phyloP scores from a whole-genome alignment of 169 alveolate genomes.

The Ichthyophthirius multifiliis region DNA sequence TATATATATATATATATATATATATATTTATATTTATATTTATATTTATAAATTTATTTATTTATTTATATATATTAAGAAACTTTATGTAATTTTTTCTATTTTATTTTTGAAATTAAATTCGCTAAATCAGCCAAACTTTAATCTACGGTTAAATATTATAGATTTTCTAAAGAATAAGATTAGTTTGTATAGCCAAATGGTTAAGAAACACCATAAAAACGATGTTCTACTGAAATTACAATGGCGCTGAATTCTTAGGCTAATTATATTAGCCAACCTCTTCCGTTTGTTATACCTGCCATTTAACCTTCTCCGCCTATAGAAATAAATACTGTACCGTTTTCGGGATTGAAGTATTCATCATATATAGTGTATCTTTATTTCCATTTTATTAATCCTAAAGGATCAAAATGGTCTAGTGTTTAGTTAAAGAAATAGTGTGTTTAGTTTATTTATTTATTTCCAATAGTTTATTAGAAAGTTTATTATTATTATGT shows the following conservation, averaged over 20 bases:
- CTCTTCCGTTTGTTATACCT: neutral
- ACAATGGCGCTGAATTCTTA: neutral
- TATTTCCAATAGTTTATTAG: too few relatives aligned
- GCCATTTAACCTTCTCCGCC: conserved; percentile 3
- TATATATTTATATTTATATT: neutral
- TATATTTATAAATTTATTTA: neutral
- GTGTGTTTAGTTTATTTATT: too few relatives aligned
- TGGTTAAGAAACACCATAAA: conserved; percentile 61
- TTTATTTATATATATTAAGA: too few relatives aligned
- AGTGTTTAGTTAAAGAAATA: too few relatives aligned
- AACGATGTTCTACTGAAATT: conserved; percentile 59
- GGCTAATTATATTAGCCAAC: neutral
- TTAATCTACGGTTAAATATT: conserved; percentile 35
- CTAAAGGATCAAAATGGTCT: neutral
- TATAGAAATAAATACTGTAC: neutral
- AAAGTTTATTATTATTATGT: too few relatives aligned
- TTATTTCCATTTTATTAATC: neutral
- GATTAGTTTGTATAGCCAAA: conserved; percentile 28
- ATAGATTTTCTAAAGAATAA: conserved; percentile 29
- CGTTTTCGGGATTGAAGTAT: neutral
- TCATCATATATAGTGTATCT: neutral
- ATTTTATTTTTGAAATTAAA: conserved; percentile 30
- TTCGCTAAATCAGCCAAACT: conserved; percentile 60
- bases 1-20: neutral
- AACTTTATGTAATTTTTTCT: neutral